Base-by-base conservation (phyloP, 163 green algal species). In the Prototheca wickerhamii region DNA sequence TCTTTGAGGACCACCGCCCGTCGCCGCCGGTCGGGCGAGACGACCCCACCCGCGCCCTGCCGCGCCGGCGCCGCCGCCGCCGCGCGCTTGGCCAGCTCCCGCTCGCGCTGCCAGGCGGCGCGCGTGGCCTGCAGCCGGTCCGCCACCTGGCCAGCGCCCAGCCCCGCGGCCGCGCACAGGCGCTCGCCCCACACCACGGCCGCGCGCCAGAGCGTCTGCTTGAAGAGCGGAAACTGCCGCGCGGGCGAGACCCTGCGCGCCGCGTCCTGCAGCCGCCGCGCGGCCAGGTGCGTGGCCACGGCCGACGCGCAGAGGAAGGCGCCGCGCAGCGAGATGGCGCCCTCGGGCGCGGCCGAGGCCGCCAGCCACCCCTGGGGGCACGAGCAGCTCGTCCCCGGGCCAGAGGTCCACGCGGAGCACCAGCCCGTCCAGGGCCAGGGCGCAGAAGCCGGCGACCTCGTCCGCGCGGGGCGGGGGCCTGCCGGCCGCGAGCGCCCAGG, bases 141-240 rank as follows among this genome's bases (percentile, higher is more conserved):
- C 37, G 37, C 37, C 15, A 21, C 37, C 37, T 54, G 15, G 15
- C 15, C 46, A 18, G 26, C 46, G 15, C 15, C 23, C 46, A 21
- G 23, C 23, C 46, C 12, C 26, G 46, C 46, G 46, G 18, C 46
- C 15, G 15, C 6, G 46, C 12, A 28, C 20, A 5, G 6, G 15
- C 0, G 15, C 26, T 25, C 46, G 18, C 15, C 18, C 6, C n/a
- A 54, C 40, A 49, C 40, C 40, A 10, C 15, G 23, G 69, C 69
- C 17, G 46, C 33, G 28, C 68, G 71, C 69, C 69, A 76, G 56
- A 73, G 58, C 21, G 61, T 32, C 35, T 67, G 54, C 69, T 68
- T 65, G 43, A 76, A 65, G 15, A 60, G 33, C 12, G 69, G 61
- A 34, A 54, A 70, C 46, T 54, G 46, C 0, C 46, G 23, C 20